A percentile compares a stretch with the other conserved stretches of the same genome.
These are phyloP conservation scores for Cutaneotrichosporon mucoides DNA, from an alignment of 1,284 basidiomycete species.

Conservation along the genomic window DNA sequence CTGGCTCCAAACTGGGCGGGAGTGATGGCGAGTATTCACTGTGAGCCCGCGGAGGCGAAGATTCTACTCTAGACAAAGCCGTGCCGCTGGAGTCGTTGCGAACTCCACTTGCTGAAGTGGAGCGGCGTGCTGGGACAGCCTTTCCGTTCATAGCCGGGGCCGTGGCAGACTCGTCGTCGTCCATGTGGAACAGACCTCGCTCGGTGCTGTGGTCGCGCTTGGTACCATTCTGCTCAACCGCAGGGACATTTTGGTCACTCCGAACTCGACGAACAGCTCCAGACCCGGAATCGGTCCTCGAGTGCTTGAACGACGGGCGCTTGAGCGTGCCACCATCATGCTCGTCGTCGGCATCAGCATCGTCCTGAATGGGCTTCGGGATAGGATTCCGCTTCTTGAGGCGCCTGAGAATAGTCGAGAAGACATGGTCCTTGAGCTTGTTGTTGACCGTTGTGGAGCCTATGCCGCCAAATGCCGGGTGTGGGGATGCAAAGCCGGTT, in stretches of 20 bases:
- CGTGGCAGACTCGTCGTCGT: constrained; percentile 36
- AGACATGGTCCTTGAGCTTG: constrained; percentile 86
- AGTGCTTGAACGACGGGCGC: background rate
- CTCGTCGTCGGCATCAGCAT: constrained; percentile 40
- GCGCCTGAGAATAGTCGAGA: constrained; percentile 74
- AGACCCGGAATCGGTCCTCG: background rate
- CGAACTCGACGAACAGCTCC: background rate
- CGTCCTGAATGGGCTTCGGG: constrained; percentile 18
- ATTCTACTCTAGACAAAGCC: background rate
- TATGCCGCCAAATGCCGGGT: constrained; percentile 66
- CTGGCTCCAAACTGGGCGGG: constrained; percentile 7
- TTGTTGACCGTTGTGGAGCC: constrained; percentile 90
- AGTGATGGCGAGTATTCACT: constrained; percentile 25
- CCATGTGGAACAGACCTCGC: constrained; percentile 51
- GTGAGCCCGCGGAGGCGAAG: background rate
- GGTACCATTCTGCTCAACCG: background rate
- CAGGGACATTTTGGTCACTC: background rate
- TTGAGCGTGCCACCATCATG: constrained; percentile 21
- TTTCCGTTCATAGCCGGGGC: too few species aligned
- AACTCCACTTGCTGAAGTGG: background rate
- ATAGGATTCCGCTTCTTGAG: constrained; percentile 34
- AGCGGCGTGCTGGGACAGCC: background rate
- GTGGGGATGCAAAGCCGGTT: constrained; percentile 24
- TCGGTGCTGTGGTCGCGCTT: constrained; percentile 30
- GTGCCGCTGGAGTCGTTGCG: too few species aligned